Conservation (phyloP, 2,329 filamentous ascomycete genomes). For the Monosporascus sp. region DNA sequence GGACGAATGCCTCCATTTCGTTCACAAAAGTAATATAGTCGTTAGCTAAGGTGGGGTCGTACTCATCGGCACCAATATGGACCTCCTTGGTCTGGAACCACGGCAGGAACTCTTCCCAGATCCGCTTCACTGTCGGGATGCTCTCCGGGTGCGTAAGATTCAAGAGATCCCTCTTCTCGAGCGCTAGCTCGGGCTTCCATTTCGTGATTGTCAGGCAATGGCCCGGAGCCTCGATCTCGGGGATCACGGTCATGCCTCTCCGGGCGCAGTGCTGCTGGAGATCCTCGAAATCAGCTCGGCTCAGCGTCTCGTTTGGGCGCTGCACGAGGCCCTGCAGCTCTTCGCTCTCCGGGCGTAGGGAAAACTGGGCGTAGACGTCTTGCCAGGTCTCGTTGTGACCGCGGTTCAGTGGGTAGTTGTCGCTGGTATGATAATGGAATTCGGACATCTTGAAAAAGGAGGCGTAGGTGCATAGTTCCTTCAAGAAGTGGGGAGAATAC, state of each 20-base stretch:
- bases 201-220: slow-evolving; percentile 48
- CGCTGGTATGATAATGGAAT: slow-evolving; percentile 44
- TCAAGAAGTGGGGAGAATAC: slow-evolving; percentile 35
- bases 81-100: slow-evolving; percentile 52
- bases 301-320: slow-evolving; percentile 40
- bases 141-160: slow-evolving; percentile 49
- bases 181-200: slow-evolving; percentile 48
- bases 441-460: slow-evolving; percentile 44
- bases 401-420: slow-evolving; percentile 43
- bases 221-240: slow-evolving; percentile 50
- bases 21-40: slow-evolving; percentile 49
- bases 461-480: slow-evolving; percentile 38
- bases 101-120: slow-evolving; percentile 48
- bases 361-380: slow-evolving; percentile 40
- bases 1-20: slow-evolving; percentile 40
- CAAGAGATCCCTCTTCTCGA: slow-evolving; percentile 40
- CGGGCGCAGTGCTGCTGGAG: slow-evolving; percentile 44
- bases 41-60: slow-evolving; percentile 36
- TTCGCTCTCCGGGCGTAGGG: slow-evolving; percentile 31
- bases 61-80: slow-evolving; percentile 52
- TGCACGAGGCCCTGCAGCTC: slow-evolving; percentile 36
- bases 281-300: slow-evolving; percentile 38
- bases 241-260: slow-evolving; percentile 47
- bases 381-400: slow-evolving; percentile 40
- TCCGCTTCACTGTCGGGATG: slow-evolving; percentile 43